A percentile compares a stretch with the other conserved stretches of the same genome.
Evolutionary conservation across 1,284 basidiomycete genomes (phyloP).

Genomic region (Melampsora abietis-canadensis): DNA sequence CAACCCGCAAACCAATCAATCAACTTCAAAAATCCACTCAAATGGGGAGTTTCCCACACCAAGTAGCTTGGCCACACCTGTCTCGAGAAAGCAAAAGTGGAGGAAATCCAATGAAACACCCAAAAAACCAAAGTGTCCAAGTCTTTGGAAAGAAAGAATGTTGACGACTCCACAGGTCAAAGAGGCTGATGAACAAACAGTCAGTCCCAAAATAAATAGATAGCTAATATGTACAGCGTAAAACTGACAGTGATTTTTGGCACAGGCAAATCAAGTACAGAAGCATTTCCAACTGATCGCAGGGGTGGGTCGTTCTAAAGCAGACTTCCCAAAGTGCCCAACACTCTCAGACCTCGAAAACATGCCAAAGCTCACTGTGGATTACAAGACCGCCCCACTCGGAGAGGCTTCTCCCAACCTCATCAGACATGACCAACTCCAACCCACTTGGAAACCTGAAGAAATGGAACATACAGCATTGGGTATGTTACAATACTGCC

Average conservation of each 20-base stretch:
- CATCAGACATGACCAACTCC: not conserved
- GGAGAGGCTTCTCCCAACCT: not conserved
- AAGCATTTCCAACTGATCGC: not conserved
- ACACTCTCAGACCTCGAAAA: conserved; percentile 6
- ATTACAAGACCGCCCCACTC: not conserved
- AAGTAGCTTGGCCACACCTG: no score
- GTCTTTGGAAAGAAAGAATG: not conserved
- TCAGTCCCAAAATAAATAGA: not conserved
- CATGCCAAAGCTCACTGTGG: not conserved
- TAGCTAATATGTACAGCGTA: not conserved
- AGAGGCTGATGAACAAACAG: conserved; percentile 4
- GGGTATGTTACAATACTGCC: not conserved
- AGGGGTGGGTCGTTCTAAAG: conserved; percentile 1
- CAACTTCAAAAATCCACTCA: no score
- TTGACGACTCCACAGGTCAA: not conserved
- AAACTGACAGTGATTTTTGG: not conserved
- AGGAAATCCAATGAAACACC: not conserved
- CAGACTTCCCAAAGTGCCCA: conserved; percentile 14
- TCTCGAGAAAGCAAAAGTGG: no score
- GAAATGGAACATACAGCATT: not conserved
- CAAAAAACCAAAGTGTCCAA: not conserved
- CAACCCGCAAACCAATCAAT: no score
- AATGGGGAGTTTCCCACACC: no score
- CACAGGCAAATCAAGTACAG: not conserved
- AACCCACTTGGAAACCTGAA: not conserved